These are phyloP conservation scores for Mrakiaceae sp. DNA, from an alignment of 1,284 basidiomycete genomes.

Conservation along the genomic window DNA sequence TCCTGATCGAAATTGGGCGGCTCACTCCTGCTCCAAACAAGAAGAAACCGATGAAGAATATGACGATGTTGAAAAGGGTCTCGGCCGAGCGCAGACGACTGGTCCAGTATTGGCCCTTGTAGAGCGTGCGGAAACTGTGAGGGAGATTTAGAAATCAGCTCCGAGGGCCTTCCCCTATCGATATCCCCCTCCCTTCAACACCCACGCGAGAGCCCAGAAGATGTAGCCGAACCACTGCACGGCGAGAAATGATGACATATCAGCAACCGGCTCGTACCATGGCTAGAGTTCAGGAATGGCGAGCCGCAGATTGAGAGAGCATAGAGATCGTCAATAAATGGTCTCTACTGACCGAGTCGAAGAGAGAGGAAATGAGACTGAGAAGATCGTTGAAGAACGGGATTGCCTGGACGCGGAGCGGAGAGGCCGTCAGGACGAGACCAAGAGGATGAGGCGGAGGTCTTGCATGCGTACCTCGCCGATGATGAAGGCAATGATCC, in stretches of 20 bases:
- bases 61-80: slow-evolving; percentile 33
- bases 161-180: slow-evolving; percentile 21
- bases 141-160: not conserved
- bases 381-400: slow-evolving; percentile 41
- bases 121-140: not conserved
- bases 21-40: slow-evolving; percentile 21
- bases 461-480: slow-evolving; percentile 30
- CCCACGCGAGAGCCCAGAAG: slow-evolving; percentile 36
- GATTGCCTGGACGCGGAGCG: slow-evolving; percentile 19
- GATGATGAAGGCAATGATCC: slow-evolving; percentile 51
- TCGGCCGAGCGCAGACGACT: slow-evolving; percentile 3
- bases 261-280: no score
- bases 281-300: no score
- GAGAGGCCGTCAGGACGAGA: not conserved
- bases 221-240: slow-evolving; percentile 28
- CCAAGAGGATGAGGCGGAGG: not conserved
- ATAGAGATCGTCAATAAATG: no score
- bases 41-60: slow-evolving; percentile 32
- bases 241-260: not conserved
- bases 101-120: not conserved
- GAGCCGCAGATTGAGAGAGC: no score
- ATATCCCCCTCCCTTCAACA: slow-evolving; percentile 23
- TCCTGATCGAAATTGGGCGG: not conserved
- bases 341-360: slow-evolving; percentile 2
- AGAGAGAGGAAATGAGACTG: slow-evolving; percentile 30